Percentiles rank a stretch among this genome's conserved stretches.
Conservation (phyloP, 164 flowering plant genomes). For the Liriodendron chinense region DNA sequence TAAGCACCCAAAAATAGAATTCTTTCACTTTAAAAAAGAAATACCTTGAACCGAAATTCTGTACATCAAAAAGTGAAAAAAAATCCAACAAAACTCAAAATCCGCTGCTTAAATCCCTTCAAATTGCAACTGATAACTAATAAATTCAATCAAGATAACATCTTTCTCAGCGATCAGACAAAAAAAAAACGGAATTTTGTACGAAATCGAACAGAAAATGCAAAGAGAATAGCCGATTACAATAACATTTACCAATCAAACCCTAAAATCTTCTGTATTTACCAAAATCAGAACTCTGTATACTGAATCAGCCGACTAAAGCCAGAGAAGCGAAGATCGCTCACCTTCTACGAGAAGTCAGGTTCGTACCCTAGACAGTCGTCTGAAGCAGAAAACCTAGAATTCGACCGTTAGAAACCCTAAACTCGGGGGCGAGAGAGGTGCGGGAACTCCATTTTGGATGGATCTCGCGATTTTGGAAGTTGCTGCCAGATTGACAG, state of each 20-base stretch:
- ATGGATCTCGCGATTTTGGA: not conserved
- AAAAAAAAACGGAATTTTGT: not conserved
- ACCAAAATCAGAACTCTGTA: not conserved
- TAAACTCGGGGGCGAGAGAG: not conserved
- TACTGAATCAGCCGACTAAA: not conserved
- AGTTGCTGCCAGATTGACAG: too few relatives aligned
- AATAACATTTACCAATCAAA: not conserved
- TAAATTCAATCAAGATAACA: too few relatives aligned
- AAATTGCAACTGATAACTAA: too few relatives aligned
- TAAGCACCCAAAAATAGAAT: too few relatives aligned
- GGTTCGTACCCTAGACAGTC: not conserved
- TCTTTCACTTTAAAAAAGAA: too few relatives aligned
- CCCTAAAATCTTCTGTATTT: not conserved
- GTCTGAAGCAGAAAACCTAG: not conserved
- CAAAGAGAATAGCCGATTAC: not conserved
- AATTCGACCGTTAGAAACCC: not conserved
- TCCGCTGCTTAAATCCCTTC: too few relatives aligned
- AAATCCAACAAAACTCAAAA: too few relatives aligned
- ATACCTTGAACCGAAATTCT: too few relatives aligned
- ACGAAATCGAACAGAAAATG: not conserved
- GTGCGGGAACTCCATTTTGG: not conserved
- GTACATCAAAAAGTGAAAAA: too few relatives aligned
- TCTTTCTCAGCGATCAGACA: too few relatives aligned
- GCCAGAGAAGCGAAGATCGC: not conserved
- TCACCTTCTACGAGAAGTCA: constrained; percentile 3